These are phyloP conservation scores for Tritrichomonas foetus DNA, from an alignment of 208 protist species.

Conservation along the genomic window DNA sequence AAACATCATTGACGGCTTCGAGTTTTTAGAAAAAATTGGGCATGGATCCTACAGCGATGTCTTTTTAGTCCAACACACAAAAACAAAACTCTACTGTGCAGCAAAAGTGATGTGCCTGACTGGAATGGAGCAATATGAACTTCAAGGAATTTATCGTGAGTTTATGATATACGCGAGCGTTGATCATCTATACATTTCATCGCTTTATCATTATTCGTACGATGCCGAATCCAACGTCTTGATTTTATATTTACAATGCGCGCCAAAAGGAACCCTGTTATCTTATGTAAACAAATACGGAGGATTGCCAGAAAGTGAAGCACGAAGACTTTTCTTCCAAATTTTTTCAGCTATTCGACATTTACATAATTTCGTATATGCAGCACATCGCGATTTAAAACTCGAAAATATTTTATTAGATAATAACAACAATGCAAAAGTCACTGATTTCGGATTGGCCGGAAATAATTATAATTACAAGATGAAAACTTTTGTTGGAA, in stretches of 20 bases:
- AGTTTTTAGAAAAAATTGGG: background rate
- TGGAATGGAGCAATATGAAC: background rate
- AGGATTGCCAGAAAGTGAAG: background rate
- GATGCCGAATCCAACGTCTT: background rate
- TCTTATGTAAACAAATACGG: background rate
- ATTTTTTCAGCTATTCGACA: background rate
- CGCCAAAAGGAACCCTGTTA: background rate
- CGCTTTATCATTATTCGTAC: background rate
- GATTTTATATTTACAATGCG: background rate
- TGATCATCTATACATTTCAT: background rate
- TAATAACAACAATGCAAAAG: background rate
- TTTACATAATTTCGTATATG: background rate
- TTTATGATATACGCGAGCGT: background rate
- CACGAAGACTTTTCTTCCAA: background rate
- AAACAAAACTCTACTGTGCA: background rate
- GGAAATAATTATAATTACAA: background rate
- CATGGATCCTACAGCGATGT: background rate
- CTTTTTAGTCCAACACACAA: background rate
- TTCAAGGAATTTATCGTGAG: background rate
- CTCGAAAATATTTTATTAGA: conserved; percentile 29
- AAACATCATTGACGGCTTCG: background rate
- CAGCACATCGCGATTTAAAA: conserved; percentile 28
- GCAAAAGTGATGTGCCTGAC: background rate
- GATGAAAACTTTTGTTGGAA: conserved; percentile 43
- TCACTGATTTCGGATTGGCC: background rate